Base-by-base conservation (phyloP, 371 early-diverging fungal genomes). In the Mortierella sp. region DNA sequence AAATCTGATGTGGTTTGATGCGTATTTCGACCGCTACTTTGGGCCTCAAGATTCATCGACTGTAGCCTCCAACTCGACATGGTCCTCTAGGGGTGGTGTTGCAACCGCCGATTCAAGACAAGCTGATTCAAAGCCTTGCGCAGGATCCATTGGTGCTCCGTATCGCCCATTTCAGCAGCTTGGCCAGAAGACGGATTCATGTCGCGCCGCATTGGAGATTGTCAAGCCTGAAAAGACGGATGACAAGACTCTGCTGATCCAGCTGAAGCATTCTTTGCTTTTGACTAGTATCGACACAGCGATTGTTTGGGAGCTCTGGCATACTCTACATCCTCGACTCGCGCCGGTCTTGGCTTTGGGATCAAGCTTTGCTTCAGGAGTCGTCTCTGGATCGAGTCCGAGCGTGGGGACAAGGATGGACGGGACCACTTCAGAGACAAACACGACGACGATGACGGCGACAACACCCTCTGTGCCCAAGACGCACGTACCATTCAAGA, bases 1-100 rank as follows among this genome's bases (percentile, higher is more conserved):
- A 11, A 85, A 85, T 70, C 49, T 71, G 10, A n/a, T n/a, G 8
- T 82, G 82, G 86, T 82, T 85, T 44, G 77, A 85, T 55, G 82
- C 73, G 14, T 85, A 79, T 49, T 85, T 85, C 70, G 86, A 85
- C 41, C 70, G 54, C 35, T 79, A 77, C 43, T 84, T 84, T 75
- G 81, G 76, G 10, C 24, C 11, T 29, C 46, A 56, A 70, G 70
- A 43, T 48, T 27, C 72, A 5, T 38, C 65, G 4, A 24, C n/a
- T 21, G 27, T 29, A 16, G 70, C 6, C 2, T 11, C 77, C 32
- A 54, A 8, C 27, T 24, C n/a, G 63, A 35, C 18, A 3, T 16
- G 41, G n/a, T 35, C 27, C 24, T 21, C 38, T 10, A 29, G 18
- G 14, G 12, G 32, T 4, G 56, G 41, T 21, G 16, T 3, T 11